Base-by-base conservation (phyloP, 768 basidiomycete genomes). In the Pulveroboletus sp. region DNA sequence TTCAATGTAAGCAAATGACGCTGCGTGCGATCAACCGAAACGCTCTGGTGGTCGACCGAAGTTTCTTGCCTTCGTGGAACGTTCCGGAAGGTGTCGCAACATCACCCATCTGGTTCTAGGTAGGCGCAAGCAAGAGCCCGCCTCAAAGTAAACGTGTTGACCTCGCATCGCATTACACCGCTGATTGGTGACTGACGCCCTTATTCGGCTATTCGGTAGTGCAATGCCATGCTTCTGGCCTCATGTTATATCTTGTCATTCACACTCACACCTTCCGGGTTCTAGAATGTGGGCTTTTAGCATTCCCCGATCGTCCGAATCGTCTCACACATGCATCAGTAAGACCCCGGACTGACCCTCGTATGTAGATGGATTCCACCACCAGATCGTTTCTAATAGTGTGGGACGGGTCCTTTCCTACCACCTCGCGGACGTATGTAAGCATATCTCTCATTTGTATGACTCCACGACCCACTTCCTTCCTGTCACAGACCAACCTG, bases 201-300 rank as follows among this genome's bases (percentile, higher is more conserved):
- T 55, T 46, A 56, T 41, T 43, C 56, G 59, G 49, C 41, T 56
- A 44, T 21, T 46, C 46, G 54, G 55, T 46, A 50, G 43, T 35
- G 33, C 26, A 37, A 52, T 40, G 56, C 63, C 41, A 54, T 65
- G 63, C 63, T 53, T 43, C 55, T 51, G 38, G 59, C 64, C 64
- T 65, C 64, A 41, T 65, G 64, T 61, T 57, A 7, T 43, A 7
- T 43, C 64, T 54, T 64, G 50, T 55, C 27, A 57, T 46, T 52
- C 63, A 60, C 63, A 51, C 60, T 61, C 58, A 47, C 52, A 40
- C 52, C 49, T 46, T 49, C 39, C 53, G 14, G 40, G 39, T 52
- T 65, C 64, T 54, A 59, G 62, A 66, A 59, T 45, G 50, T 56
- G 54, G 27, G 43, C 21, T 17, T 42, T 26, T 42, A 33, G 46